A percentile compares a stretch with the other conserved stretches of the same genome.
Evolutionary conservation across 1,139 yeast genomes (phyloP).

Genomic region (Taphrina pruni): DNA sequence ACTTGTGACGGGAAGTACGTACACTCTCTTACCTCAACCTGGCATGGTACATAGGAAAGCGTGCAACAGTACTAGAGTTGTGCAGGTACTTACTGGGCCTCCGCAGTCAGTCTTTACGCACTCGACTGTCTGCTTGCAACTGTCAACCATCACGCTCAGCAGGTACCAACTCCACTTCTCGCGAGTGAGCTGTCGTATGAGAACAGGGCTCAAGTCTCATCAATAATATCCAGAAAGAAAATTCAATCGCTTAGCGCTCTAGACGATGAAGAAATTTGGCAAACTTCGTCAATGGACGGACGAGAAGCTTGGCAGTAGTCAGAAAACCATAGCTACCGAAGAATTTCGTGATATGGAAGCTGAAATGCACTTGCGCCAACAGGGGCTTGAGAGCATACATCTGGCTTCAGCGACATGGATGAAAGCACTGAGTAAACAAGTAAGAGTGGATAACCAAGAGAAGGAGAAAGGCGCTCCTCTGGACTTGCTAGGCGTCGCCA

Average conservation of each 20-base stretch:
- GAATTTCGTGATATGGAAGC: conserved; percentile 46
- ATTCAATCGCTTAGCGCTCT: neutral
- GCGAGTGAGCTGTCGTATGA: no score
- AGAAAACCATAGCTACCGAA: conserved; percentile 46
- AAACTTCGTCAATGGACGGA: conserved; percentile 47
- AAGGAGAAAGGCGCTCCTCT: conserved; percentile 46
- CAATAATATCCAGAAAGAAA: no score
- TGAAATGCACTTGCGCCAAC: conserved; percentile 46
- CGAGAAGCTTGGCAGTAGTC: conserved; percentile 47
- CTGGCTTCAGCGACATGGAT: conserved; percentile 45
- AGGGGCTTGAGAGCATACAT: conserved; percentile 46
- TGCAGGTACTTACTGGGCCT: no score
- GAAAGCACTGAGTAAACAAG: conserved; percentile 45
- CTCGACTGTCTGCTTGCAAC: no score
- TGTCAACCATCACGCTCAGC: no score
- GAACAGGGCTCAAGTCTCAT: no score
- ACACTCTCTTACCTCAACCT: no score
- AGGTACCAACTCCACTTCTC: no score
- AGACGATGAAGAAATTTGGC: conserved; percentile 45
- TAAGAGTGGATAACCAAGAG: conserved; percentile 38
- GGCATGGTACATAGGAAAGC: no score
- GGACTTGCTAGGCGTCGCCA: conserved; percentile 45
- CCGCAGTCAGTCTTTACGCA: no score
- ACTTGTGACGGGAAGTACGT: no score
- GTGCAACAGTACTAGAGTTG: no score